Percentiles rank a stretch among this genome's conserved stretches.
These are phyloP conservation scores for Boletus pseudopeckii DNA, from an alignment of 768 basidiomycete genomes.

Conservation along the genomic window DNA sequence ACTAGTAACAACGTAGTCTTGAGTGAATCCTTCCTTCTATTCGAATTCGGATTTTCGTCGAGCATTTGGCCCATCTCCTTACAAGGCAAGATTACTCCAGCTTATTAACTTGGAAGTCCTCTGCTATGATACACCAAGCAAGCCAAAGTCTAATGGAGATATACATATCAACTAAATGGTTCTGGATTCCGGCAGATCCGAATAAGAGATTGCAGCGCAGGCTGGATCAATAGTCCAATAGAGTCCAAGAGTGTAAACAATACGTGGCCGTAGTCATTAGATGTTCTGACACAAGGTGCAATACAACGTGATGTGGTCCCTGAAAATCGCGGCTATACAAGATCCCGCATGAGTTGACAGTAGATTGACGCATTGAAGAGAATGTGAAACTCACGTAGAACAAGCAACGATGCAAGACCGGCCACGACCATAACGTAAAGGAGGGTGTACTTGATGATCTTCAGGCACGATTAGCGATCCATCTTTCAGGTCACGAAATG, in stretches of 20 bases:
- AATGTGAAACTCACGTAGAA: slow-evolving; percentile 59
- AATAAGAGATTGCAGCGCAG: slow-evolving; percentile 5
- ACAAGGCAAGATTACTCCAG: not conserved
- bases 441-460: slow-evolving; percentile 83
- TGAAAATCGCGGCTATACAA: slow-evolving; percentile 71
- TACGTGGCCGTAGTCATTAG: slow-evolving; percentile 44
- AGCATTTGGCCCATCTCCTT: not conserved
- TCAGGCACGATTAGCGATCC: slow-evolving; percentile 2
- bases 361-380: not conserved
- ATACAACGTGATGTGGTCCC: slow-evolving; percentile 68
- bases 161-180: slow-evolving; percentile 25
- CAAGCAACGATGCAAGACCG: slow-evolving; percentile 75
- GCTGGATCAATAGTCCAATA: not conserved
- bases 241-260: slow-evolving; percentile 11
- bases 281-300: slow-evolving; percentile 86
- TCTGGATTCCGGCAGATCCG: slow-evolving; percentile 20
- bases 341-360: slow-evolving; percentile 12
- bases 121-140: slow-evolving; percentile 32
- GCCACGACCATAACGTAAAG: slow-evolving; percentile 77
- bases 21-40: not conserved
- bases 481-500: not conserved
- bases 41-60: too few relatives aligned
- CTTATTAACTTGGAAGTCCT: slow-evolving; percentile 14
- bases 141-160: slow-evolving; percentile 18
- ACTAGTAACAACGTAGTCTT: not conserved